These are phyloP conservation scores for Xanthoconium stramineum DNA, from an alignment of 768 basidiomycete species.

Conservation along the genomic window DNA sequence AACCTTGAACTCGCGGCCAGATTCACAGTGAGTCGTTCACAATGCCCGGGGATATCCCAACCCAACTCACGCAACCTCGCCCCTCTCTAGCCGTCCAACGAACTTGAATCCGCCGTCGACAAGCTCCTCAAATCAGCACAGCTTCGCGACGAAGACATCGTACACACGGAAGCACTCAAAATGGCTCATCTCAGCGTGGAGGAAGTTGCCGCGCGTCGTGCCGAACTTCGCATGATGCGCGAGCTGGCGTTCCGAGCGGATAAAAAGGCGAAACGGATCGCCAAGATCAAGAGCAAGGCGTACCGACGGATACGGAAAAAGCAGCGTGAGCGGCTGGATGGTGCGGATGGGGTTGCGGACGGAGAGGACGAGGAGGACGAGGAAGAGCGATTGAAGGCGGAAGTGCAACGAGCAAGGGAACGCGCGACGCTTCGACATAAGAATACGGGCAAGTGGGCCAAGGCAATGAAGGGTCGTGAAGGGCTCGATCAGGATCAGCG, in stretches of 20 bases:
- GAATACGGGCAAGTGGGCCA: slow-evolving; percentile 85
- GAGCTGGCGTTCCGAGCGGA: slow-evolving; percentile 95
- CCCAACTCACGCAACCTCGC: background rate
- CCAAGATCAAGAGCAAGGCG: slow-evolving; percentile 95
- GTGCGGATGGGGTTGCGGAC: slow-evolving; percentile 38
- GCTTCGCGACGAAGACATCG: slow-evolving; percentile 77
- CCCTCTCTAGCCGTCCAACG: slow-evolving; percentile 65
- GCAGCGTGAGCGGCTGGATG: slow-evolving; percentile 60
- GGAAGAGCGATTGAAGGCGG: slow-evolving; percentile 57
- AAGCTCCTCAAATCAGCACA: slow-evolving; percentile 77
- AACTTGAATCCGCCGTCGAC: slow-evolving; percentile 82
- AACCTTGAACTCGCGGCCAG: slow-evolving; percentile 76
- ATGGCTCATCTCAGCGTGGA: slow-evolving; percentile 81
- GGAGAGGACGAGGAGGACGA: slow-evolving; percentile 38
- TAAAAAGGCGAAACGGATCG: slow-evolving; percentile 80
- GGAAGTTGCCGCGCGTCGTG: slow-evolving; percentile 78
- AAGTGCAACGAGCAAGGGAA: slow-evolving; percentile 80
- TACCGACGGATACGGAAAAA: slow-evolving; percentile 85
- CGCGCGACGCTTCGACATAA: slow-evolving; percentile 88
- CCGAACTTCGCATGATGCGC: slow-evolving; percentile 82
- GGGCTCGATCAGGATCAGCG: slow-evolving; percentile 63
- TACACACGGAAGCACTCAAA: slow-evolving; percentile 75
- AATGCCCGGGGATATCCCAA: background rate
- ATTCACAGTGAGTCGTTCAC: slow-evolving; percentile 61
- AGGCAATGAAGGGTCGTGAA: slow-evolving; percentile 64